Evolutionary conservation across 2,329 filamentous ascomycete genomes (phyloP).

Genomic region (Leptographium wingfieldii): DNA sequence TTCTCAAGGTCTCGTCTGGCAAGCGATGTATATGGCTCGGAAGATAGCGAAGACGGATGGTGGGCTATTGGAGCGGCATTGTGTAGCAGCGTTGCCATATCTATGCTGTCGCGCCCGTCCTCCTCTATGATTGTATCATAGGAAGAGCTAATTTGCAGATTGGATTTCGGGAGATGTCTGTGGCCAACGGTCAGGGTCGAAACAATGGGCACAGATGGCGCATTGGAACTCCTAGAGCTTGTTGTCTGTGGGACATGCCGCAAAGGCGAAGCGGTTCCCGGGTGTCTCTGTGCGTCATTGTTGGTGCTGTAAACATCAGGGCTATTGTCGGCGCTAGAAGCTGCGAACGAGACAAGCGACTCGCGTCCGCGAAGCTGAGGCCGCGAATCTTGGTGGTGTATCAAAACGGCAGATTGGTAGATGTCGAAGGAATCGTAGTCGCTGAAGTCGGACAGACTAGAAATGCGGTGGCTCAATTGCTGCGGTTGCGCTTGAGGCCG

Average conservation of each 20-base stretch:
- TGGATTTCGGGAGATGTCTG: slow-evolving; percentile 4
- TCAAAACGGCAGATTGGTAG: slow-evolving; percentile 10
- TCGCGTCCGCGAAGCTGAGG: slow-evolving; percentile 20
- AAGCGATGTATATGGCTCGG: slow-evolving; percentile 17
- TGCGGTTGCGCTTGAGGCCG: not conserved
- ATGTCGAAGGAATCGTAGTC: slow-evolving; percentile 40
- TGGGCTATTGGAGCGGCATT: slow-evolving; percentile 26
- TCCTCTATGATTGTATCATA: slow-evolving; percentile 25
- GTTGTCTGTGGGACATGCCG: not conserved
- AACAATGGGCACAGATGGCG: not conserved
- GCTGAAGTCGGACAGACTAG: slow-evolving; percentile 19
- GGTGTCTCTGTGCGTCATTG: not conserved
- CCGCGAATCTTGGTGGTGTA: not conserved
- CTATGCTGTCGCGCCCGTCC: slow-evolving; percentile 14
- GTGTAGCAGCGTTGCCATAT: slow-evolving; percentile 26
- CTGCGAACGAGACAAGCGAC: slow-evolving; percentile 28
- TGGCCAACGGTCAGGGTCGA: not conserved
- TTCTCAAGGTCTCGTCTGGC: slow-evolving; percentile 22
- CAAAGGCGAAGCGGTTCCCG: not conserved
- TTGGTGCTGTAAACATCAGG: not conserved
- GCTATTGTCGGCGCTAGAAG: slow-evolving; percentile 9
- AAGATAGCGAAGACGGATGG: not conserved
- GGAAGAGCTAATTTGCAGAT: slow-evolving; percentile 11
- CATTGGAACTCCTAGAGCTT: not conserved
- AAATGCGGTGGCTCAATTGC: slow-evolving; percentile 12